Evolutionary conservation across 2,329 filamentous ascomycete species (phyloP), one percentile per base, ranked within the genome.

Genomic region (Colletotrichum endophyticum): DNA sequence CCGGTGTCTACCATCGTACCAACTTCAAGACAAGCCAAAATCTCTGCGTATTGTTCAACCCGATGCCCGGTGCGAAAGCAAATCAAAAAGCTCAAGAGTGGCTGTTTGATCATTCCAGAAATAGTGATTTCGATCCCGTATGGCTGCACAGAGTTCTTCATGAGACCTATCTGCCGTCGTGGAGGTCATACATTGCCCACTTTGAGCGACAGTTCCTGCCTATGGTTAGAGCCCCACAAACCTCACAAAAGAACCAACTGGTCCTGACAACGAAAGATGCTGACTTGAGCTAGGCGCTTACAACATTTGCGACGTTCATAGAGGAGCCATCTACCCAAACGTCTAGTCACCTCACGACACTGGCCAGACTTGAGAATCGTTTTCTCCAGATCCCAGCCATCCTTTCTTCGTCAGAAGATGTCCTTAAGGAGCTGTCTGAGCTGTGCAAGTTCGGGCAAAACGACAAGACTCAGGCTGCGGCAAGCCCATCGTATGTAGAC

Each of bases 401-500:
- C 6, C 62, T 66, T 30, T 1, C 62, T 2, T 66, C 62, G 13
- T 12, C 62, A 13, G 62, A 66, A 7, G 62, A 66, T 22, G 62
- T 66, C 1, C 77, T 83, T 12, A 61, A 56, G 5, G 68, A 72
- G n/a, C 49, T 79, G 4, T 66, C 32, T 1, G 62, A 36, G 19
- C 30, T 66, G 3, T 3, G 44, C 4, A 49, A 49, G 11, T 7
- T 49, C n/a, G 3, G 44, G 0, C 44, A 0, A n/a, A 22, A 49
- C 1, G 3, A n/a, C n/a, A 44, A 19, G n/a, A 66, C 22, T n/a
- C 30, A 66, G 1, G 62, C 0, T 22, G n/a, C 3, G 56, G 1
- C 56, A 0, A 59, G 22, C 1, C 3, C 0, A 3, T 66, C 32
- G 22, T 12, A n/a, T 15, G 30, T 27, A 11, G 36, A 68, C 32